These are phyloP conservation scores for Hypoxylon subgilvum DNA, from an alignment of 495 filamentous ascomycete species.

Conservation along the genomic window DNA sequence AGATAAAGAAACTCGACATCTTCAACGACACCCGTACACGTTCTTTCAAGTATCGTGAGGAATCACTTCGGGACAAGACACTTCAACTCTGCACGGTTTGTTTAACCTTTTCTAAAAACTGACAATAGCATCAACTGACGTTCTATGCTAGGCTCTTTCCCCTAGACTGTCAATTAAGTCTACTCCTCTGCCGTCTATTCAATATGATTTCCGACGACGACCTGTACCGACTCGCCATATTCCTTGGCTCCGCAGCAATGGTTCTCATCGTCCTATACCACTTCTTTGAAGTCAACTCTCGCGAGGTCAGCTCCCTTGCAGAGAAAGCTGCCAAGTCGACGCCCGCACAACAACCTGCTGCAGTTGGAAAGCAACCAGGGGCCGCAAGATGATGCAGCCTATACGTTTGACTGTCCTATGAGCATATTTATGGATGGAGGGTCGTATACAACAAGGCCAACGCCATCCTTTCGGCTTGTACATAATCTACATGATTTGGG, in stretches of 20 bases:
- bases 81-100: too few relatives aligned
- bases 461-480: too few relatives aligned
- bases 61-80: too few relatives aligned
- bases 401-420: too few relatives aligned
- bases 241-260: constrained; percentile 91
- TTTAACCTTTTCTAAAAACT: neutral
- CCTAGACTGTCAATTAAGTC: neutral
- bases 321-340: constrained; percentile 43
- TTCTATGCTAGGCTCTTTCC: constrained; percentile 15
- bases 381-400: constrained; percentile 15
- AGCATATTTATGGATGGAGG: too few relatives aligned
- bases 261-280: constrained; percentile 94
- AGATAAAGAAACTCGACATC: constrained; percentile 15
- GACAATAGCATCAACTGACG: constrained; percentile 15
- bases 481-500: too few relatives aligned
- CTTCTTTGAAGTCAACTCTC: constrained; percentile 93
- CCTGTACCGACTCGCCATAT: constrained; percentile 85
- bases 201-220: constrained; percentile 87
- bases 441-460: too few relatives aligned
- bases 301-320: constrained; percentile 48
- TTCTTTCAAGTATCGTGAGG: neutral
- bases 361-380: constrained; percentile 26
- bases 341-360: constrained; percentile 37
- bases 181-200: constrained; percentile 8
- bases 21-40: constrained; percentile 8